Base-by-base conservation (phyloP, 2,329 filamentous ascomycete species). In the Colletotrichum cereale region DNA sequence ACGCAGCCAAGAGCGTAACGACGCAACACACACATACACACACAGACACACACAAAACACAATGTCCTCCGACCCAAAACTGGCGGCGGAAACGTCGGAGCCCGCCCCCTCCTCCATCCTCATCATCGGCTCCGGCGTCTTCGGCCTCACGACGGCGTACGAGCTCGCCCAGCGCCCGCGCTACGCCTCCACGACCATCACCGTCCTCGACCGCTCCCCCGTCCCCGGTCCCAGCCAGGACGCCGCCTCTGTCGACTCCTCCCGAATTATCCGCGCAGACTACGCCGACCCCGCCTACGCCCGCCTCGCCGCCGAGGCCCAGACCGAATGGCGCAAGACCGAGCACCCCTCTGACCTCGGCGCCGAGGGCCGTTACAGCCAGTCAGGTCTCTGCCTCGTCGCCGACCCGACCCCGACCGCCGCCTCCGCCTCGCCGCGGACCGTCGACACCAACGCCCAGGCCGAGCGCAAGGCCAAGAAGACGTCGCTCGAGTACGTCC, bases 211-310 rank as follows among this genome's bases (percentile, higher is more conserved):
- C 79, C 84, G 88, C 67, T 86, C 85, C 6, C 80, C 84, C 4
- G 79, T 79, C 2, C 66, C 77, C 58, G 81, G 81, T 34, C 90
- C 90, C 2, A 84, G 88, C 8, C 82, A 84, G 53, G 89, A 92
- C 76, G 85, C 86, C 68, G 86, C 89, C 62, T 90, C 87, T 74
- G 86, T 91, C 77, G 90, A 92, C 81, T 86, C 85, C 5, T 91
- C 89, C 18, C 87, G 90, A 74, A 90, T 92, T 75, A 85, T 92
- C 74, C 86, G 90, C 67, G 83, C 89, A 62, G 96, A 98, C 85
- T 98, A 98, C 78, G 91, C 93, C 6, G 91, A 96, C 78, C 84
- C 89, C 0, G 88, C 91, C 29, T 98, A 98, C 81, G 89, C 94
- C 7, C 83, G 86, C 21, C 89, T 98, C 56, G 94, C 92, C 26